These are phyloP conservation scores for Ministeria vibrans DNA, from an alignment of 78 protist species.

Conservation along the genomic window DNA sequence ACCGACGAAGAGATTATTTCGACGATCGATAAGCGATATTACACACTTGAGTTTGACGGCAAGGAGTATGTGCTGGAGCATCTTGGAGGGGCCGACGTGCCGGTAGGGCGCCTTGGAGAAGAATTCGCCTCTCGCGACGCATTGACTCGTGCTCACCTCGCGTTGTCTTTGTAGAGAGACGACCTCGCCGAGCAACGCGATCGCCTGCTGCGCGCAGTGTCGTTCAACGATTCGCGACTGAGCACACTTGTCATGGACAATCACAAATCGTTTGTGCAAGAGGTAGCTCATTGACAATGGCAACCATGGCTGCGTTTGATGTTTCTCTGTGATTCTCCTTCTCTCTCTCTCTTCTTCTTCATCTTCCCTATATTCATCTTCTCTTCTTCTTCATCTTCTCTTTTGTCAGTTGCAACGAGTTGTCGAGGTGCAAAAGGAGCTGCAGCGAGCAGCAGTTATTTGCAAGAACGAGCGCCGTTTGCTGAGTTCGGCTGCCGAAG, in stretches of 20 bases:
- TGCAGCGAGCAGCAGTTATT: background rate
- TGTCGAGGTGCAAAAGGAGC: background rate
- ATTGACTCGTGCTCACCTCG: too few relatives aligned
- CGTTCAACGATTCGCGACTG: background rate
- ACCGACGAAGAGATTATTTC: too few relatives aligned
- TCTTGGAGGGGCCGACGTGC: too few relatives aligned
- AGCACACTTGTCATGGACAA: background rate
- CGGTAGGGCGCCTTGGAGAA: too few relatives aligned
- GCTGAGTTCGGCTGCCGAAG: background rate
- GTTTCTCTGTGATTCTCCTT: too few relatives aligned
- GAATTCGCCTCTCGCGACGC: too few relatives aligned
- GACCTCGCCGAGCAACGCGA: background rate
- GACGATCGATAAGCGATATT: too few relatives aligned
- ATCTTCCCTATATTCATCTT: background rate
- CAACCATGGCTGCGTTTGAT: background rate
- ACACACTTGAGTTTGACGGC: too few relatives aligned
- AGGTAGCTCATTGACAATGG: background rate
- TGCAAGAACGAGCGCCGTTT: background rate
- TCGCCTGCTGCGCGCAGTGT: background rate
- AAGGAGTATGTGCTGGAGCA: too few relatives aligned
- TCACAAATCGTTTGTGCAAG: constrained; percentile 5
- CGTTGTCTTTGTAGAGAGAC: too few relatives aligned
- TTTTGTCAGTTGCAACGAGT: background rate
- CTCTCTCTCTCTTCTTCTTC: background rate
- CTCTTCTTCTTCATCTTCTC: background rate